phyloP scores from a whole-genome alignment of 1,139 yeast genomes.

The Suhomyces wounanorum region DNA sequence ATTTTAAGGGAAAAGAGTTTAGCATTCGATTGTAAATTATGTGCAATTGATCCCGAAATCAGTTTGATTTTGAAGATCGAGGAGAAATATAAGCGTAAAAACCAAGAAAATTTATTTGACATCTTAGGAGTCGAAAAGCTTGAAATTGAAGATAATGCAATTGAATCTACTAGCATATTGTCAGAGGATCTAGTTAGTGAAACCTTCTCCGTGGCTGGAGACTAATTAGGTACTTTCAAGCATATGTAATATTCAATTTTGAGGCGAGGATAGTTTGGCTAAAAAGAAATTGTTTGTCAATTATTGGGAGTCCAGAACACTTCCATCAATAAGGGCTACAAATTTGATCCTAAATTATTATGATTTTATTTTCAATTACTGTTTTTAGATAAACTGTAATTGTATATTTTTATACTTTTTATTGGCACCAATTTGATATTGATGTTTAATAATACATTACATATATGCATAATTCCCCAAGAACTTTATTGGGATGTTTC shows the following conservation, averaged over 20 bases:
- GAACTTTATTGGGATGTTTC: background rate
- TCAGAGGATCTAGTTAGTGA: background rate
- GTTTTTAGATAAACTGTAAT: background rate
- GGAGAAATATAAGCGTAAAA: conserved; percentile 10
- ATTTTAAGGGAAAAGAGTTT: conserved; percentile 40
- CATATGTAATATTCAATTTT: background rate
- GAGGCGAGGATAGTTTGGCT: background rate
- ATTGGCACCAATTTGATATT: background rate
- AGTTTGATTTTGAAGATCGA: conserved; percentile 38
- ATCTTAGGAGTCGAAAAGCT: conserved; percentile 11
- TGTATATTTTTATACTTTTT: background rate
- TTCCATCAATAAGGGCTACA: background rate
- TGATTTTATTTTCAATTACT: background rate
- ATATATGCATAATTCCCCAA: background rate
- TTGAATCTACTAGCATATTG: background rate
- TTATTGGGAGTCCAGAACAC: background rate
- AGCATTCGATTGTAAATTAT: conserved; percentile 52
- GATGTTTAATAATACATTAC: background rate
- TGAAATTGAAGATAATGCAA: background rate
- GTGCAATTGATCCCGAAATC: conserved; percentile 40
- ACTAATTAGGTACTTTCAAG: background rate
- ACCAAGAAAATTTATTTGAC: conserved; percentile 13
- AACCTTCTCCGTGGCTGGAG: background rate
- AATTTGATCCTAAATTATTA: background rate
- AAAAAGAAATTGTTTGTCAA: background rate